Conservation (phyloP, 1,284 basidiomycete genomes). For the Puccinia coronata region DNA sequence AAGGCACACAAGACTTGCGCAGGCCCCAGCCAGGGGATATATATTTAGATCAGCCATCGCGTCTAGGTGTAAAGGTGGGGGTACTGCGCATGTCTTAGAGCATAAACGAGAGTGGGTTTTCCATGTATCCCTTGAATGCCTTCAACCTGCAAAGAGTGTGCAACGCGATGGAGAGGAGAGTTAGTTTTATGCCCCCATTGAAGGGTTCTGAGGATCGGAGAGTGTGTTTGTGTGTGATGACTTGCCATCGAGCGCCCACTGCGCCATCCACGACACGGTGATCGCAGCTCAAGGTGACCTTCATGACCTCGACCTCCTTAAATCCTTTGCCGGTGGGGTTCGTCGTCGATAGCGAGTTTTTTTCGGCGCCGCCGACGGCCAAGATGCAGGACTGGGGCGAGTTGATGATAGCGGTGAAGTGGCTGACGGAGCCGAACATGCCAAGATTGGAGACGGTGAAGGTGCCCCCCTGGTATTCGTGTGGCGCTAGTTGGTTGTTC, state of each 20-base stretch:
- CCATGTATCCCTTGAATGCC: constrained; percentile 94
- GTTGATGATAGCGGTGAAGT: constrained; percentile 99
- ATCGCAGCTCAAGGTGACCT: constrained; percentile 91
- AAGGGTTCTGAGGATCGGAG: neutral
- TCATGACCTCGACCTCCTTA: constrained; percentile 89
- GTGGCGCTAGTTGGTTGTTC: constrained; percentile 90
- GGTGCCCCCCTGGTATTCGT: constrained; percentile 95
- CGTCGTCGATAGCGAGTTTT: constrained; percentile 78
- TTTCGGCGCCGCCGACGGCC: constrained; percentile 85
- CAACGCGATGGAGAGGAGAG: neutral
- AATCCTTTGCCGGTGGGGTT: constrained; percentile 82
- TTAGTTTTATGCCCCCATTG: neutral
- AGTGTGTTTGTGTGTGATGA: too few species aligned
- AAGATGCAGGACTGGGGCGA: constrained; percentile 97
- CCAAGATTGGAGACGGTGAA: constrained; percentile 99
- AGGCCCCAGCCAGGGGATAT: too few species aligned
- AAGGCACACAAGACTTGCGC: too few species aligned
- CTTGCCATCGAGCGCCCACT: constrained; percentile 76
- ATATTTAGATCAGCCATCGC: constrained; percentile 1
- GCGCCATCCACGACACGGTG: constrained; percentile 73
- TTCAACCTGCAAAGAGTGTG: constrained; percentile 64
- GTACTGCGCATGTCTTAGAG: constrained; percentile 52
- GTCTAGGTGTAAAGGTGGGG: neutral
- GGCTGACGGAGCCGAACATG: constrained; percentile 79
- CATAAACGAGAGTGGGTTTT: constrained; percentile 74